These are phyloP conservation scores for Aspergillus glaucus DNA, from an alignment of 2,329 filamentous ascomycete genomes.

Conservation along the genomic window DNA sequence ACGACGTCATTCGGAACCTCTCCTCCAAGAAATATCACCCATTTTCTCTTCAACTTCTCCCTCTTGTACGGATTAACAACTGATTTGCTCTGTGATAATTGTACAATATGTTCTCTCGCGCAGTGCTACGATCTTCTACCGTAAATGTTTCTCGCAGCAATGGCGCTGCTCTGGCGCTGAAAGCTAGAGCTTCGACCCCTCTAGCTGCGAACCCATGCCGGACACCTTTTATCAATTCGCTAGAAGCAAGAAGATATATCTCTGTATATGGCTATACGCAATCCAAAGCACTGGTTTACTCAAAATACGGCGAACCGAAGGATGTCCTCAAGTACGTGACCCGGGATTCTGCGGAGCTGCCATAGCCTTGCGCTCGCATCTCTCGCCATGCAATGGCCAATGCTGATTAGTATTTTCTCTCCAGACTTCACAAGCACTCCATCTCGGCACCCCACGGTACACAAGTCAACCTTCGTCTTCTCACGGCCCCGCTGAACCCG, in stretches of 20 bases:
- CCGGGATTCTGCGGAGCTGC: neutral
- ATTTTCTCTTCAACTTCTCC: neutral
- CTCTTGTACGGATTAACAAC: neutral
- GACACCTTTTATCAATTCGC: constrained; percentile 4
- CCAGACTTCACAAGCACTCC: constrained; percentile 43
- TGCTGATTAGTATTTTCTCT: neutral
- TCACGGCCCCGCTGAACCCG: constrained; percentile 90
- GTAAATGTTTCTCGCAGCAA: constrained; percentile 9
- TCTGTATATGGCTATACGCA: constrained; percentile 47
- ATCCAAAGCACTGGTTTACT: constrained; percentile 44
- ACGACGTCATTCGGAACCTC: constrained; percentile 17
- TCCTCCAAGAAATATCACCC: constrained; percentile 2
- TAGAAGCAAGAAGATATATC: constrained; percentile 30
- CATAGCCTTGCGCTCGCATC: no score
- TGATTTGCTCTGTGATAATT: neutral
- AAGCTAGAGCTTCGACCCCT: constrained; percentile 8
- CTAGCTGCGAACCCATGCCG: constrained; percentile 7
- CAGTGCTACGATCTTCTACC: constrained; percentile 15
- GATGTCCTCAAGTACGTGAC: constrained; percentile 39
- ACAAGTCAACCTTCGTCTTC: constrained; percentile 72
- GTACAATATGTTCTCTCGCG: constrained; percentile 11
- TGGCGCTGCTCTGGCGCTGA: constrained; percentile 4
- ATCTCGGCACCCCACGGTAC: constrained; percentile 50
- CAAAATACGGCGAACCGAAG: constrained; percentile 44
- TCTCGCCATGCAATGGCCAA: neutral